phyloP scores from a whole-genome alignment of 805 yeast species.

The Metschnikowia similis region DNA sequence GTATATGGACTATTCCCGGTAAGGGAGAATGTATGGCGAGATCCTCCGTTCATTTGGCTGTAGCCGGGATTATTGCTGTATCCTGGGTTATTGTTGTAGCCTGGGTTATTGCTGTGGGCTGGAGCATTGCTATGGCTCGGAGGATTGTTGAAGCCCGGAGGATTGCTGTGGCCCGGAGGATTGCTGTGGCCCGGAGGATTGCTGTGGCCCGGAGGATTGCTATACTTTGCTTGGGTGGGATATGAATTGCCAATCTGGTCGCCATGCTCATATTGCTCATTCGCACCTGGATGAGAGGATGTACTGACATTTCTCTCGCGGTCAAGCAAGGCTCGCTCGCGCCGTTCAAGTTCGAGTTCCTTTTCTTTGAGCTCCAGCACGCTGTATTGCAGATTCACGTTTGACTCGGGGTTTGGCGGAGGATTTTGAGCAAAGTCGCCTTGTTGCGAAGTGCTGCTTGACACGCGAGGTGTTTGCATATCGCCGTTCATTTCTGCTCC shows the following conservation, averaged over 20 bases:
- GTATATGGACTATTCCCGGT: constrained; percentile 10
- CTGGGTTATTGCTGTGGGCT: not conserved
- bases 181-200: not conserved
- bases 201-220: not conserved
- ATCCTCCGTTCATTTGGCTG: not conserved
- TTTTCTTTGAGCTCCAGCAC: constrained; percentile 9
- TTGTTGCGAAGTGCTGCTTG: constrained; percentile 4
- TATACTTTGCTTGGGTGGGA: not conserved
- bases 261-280: not conserved
- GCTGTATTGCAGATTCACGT: not conserved
- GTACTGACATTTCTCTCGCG: constrained; percentile 12
- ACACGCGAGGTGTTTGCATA: constrained; percentile 1
- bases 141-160: not conserved
- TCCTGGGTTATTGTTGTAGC: not conserved
- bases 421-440: not conserved
- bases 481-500: constrained; percentile 35
- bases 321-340: constrained; percentile 24
- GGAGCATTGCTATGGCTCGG: not conserved
- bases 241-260: not conserved
- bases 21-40: constrained; percentile 10
- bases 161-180: not conserved
- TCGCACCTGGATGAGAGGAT: not conserved
- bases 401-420: not conserved
- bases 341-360: constrained; percentile 23
- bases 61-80: not conserved